Base-by-base conservation (phyloP, 768 basidiomycete genomes). In the Lyophyllum shimeji region DNA sequence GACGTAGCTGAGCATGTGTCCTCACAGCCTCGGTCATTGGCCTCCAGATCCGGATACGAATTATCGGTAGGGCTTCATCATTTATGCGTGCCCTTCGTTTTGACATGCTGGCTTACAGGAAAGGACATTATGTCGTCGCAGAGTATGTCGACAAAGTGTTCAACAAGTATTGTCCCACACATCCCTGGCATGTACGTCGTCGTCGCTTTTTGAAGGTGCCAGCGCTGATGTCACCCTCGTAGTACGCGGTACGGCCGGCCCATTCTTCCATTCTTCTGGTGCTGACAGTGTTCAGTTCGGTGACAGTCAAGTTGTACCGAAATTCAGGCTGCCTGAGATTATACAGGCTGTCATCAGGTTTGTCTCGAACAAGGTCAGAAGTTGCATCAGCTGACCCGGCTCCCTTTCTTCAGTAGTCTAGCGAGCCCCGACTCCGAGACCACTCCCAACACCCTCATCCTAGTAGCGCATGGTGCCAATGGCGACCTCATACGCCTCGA, bases 401-500 rank as follows among this genome's bases (percentile, higher is more conserved):
- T 18, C 58, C 17, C 53, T 29, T 46, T 48, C 31, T 47, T 13
- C 73, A 90, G 89, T 61, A 88, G 87, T 63, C 78, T 92, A 20
- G 74, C 82, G 6, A 87, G 84, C 61, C 91, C 90, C 0, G 90
- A 92, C 64, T 85, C 87, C 1, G 91, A 93, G 63, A 86, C 82
- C 13, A 70, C 75, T 0, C 66, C 86, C 21, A 93, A 93, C 63
- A 74, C 74, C 18, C 82, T 93, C 33, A 87, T 93, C 15, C 74
- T 93, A 5, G 82, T 93, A 12, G 86, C 77, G 1, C 89, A 91
- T 63, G 77, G 76, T 21, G 66, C 83, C 39, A 71, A 74, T 34
- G 78, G 76, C 2, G 80, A 86, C 60, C 69, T 92, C 13, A 74
- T 80, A 39, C 78, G 83, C 17, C 74, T 93, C 34, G 86, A 89